Base-by-base conservation (phyloP, 2,329 filamentous ascomycete genomes). In the Nothophaeocryptopus gaeumannii region DNA sequence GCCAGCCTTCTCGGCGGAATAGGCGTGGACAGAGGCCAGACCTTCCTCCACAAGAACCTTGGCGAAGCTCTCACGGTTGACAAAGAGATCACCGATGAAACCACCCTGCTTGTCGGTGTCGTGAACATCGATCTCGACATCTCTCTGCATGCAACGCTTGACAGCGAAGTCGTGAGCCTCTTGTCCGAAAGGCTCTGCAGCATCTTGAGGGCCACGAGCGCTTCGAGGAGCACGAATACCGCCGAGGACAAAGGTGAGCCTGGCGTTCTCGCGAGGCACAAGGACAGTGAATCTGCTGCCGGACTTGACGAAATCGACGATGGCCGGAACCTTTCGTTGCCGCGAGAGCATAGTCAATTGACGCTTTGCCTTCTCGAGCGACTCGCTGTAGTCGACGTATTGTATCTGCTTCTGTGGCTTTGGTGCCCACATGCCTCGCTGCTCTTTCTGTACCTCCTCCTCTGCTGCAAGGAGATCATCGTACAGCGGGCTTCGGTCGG, bases 241-340 rank as follows among this genome's bases (percentile, higher is more conserved):
- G 45, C 88, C 92, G 40, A 99, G 82, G 3, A 99, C 91, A 67
- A 99, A 85, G 1, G 92, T 99, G 53, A 99, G 78, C 76, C 96
- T 97, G 66, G 92, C 85, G 63, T 89, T 90, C 68, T 99, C 93
- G 32, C 91, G 86, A 39, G 93, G 92, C 41, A 99, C 83, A 8
- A 99, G 77, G 32, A 99, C 79, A 20, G 89, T 95, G 72, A 97
- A 99, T 59, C 93, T 83, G 35, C 91, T 95, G 29, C 88, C 93
- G n/a, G 90, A 88, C 74, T 97, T 96, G 76, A 95, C 93, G 70
- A 95, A 99, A 70, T 99, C 93, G 36, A 99, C 90, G 60, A 99
- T 79, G 9, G 88, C 93, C 7, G 93, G 90, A 3, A 97, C 85
- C 71, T 88, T 92, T 78, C 89, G 92, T 70, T 96, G 91, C 46